These are phyloP conservation scores for Botrytis fabae DNA, from an alignment of 2,329 filamentous ascomycete species.

Conservation along the genomic window DNA sequence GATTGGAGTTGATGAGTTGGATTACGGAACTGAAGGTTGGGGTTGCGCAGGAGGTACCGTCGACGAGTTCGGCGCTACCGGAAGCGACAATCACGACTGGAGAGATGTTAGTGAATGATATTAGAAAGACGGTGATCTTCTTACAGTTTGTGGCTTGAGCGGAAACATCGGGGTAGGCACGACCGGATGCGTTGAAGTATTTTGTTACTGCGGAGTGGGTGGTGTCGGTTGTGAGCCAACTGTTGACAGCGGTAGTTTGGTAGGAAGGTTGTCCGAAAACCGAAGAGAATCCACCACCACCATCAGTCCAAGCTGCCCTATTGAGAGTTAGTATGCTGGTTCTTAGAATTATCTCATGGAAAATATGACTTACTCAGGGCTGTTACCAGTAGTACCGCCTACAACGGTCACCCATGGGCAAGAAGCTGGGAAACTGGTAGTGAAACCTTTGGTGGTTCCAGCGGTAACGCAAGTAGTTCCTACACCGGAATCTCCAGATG, in stretches of 20 bases:
- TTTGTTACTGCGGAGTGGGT: conserved; percentile 46
- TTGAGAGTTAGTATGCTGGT: not conserved
- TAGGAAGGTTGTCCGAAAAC: conserved; percentile 46
- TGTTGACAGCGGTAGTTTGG: conserved; percentile 45
- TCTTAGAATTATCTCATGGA: not conserved
- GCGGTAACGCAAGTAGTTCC: conserved; percentile 39
- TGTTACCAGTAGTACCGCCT: conserved; percentile 41
- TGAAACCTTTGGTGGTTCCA: conserved; percentile 46
- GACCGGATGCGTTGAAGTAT: conserved; percentile 50
- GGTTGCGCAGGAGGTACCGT: conserved; percentile 54
- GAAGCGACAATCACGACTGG: conserved; percentile 43
- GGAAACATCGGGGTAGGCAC: conserved; percentile 54
- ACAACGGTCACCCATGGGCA: conserved; percentile 55
- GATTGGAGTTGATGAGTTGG: conserved; percentile 61
- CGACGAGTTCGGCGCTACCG: conserved; percentile 44
- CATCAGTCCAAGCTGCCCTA: conserved; percentile 36
- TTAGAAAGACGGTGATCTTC: not conserved
- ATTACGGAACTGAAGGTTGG: conserved; percentile 61
- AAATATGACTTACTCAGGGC: conserved; percentile 29
- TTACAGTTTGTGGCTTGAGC: conserved; percentile 57
- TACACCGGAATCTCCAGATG: conserved; percentile 51
- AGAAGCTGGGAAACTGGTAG: conserved; percentile 49
- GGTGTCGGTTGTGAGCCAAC: conserved; percentile 49
- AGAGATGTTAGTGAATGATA: not conserved
- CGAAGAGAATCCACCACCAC: conserved; percentile 47